A percentile compares a stretch with the other conserved stretches of the same genome.
Conservation (phyloP, 768 basidiomycete species). For the Nevesoporus exiguus region DNA sequence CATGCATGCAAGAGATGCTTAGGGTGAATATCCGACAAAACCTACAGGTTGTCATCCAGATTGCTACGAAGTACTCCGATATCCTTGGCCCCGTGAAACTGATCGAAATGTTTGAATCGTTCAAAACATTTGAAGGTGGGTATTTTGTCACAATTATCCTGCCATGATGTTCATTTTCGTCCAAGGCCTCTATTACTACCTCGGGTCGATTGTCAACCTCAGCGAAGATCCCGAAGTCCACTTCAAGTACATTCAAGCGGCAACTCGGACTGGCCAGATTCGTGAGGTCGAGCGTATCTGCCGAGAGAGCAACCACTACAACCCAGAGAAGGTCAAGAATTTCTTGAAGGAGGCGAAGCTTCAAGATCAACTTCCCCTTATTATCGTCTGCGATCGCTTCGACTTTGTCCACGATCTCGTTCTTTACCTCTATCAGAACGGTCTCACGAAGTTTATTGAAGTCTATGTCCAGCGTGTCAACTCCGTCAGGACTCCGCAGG, state of each 20-base stretch:
- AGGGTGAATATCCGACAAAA: slow-evolving; percentile 96
- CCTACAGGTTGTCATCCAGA: slow-evolving; percentile 92
- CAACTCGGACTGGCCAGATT: slow-evolving; percentile 96
- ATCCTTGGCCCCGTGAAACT: slow-evolving; percentile 95
- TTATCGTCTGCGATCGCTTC: slow-evolving; percentile 99
- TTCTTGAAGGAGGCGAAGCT: slow-evolving; percentile 99
- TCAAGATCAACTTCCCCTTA: slow-evolving; percentile 92
- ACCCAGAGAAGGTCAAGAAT: slow-evolving; percentile 99
- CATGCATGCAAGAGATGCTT: slow-evolving; percentile 96
- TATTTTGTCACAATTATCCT: neutral
- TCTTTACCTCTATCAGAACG: slow-evolving; percentile 97
- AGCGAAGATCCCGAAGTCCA: slow-evolving; percentile 95
- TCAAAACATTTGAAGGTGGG: slow-evolving; percentile 93
- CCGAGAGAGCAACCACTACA: slow-evolving; percentile 95
- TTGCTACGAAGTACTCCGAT: slow-evolving; percentile 98
- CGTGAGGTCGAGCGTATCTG: slow-evolving; percentile 99
- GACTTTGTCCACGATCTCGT: slow-evolving; percentile 99
- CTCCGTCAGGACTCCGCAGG: slow-evolving; percentile 94
- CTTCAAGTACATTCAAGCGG: slow-evolving; percentile 99
- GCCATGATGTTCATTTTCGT: neutral
- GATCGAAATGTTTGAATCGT: slow-evolving; percentile 97
- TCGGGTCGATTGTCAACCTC: slow-evolving; percentile 96
- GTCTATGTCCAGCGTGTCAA: slow-evolving; percentile 99
- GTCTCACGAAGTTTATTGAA: slow-evolving; percentile 95
- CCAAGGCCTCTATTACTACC: slow-evolving; percentile 92